phyloP scores from a whole-genome alignment of 83 land plant genomes.

The Isoetes engelmannii region DNA sequence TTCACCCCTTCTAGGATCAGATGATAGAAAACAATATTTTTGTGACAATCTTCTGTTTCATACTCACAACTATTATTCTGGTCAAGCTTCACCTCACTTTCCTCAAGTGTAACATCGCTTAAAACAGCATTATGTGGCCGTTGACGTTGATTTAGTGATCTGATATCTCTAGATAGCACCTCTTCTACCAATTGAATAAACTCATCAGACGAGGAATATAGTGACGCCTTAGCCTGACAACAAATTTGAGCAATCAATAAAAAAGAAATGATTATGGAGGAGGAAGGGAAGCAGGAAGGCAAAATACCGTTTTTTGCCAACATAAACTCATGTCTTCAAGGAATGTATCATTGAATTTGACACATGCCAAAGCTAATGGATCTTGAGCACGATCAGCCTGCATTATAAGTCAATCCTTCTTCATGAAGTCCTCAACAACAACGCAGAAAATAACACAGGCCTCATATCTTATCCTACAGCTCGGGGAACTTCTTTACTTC shows the following conservation, averaged over 20 bases:
- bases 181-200: conserved; percentile 23
- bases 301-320: conserved; percentile 32
- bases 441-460: too few species aligned
- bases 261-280: background rate
- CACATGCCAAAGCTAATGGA: conserved; percentile 28
- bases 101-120: background rate
- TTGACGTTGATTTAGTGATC: conserved; percentile 38
- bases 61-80: background rate
- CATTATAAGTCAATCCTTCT: conserved; percentile 1
- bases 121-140: conserved; percentile 23
- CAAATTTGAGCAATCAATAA: background rate
- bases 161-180: conserved; percentile 36
- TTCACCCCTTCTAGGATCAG: conserved; percentile 34
- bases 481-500: too few species aligned
- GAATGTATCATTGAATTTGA: conserved; percentile 24
- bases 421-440: background rate
- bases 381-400: conserved; percentile 38
- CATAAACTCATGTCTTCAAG: conserved; percentile 11
- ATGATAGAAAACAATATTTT: conserved; percentile 26
- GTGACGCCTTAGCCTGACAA: conserved; percentile 26
- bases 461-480: too few species aligned
- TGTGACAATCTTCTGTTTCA: background rate
- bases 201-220: conserved; percentile 29
- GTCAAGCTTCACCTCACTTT: background rate
- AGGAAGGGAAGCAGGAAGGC: background rate